phyloP scores from a whole-genome alignment of 2,329 filamentous ascomycete species.

The Colletotrichum eleusines region DNA sequence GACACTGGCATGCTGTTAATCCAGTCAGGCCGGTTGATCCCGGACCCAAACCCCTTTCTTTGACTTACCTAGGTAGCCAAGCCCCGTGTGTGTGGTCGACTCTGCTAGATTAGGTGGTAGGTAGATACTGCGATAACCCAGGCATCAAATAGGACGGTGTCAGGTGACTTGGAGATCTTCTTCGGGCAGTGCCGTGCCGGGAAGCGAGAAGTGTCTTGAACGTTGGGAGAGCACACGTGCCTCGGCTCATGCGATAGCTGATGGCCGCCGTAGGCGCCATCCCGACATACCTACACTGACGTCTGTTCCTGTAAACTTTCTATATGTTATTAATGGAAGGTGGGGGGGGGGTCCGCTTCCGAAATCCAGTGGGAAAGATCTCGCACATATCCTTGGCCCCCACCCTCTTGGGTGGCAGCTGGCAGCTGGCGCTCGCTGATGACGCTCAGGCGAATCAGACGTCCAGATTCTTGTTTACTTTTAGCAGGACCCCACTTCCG shows the following conservation, averaged over 20 bases:
- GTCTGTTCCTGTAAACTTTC: not conserved
- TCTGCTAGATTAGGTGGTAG: not conserved
- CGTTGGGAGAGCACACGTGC: not conserved
- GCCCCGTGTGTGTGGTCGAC: not conserved
- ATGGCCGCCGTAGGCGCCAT: not conserved
- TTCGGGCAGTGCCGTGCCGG: not conserved
- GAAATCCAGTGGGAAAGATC: not conserved
- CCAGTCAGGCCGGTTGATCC: not conserved
- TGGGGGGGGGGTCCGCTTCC: not conserved
- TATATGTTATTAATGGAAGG: not conserved
- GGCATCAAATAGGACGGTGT: not conserved
- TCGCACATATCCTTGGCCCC: not conserved
- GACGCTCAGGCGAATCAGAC: not conserved
- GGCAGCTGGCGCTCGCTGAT: not conserved
- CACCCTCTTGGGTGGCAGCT: not conserved
- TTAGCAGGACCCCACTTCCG: not conserved
- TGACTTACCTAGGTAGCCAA: conserved; percentile 4
- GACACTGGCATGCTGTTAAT: conserved; percentile 13
- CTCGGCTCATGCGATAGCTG: not conserved
- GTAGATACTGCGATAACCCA: not conserved
- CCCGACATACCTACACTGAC: conserved; percentile 1
- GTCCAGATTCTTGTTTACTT: not conserved
- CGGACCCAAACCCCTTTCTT: not conserved
- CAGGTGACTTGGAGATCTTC: not conserved
- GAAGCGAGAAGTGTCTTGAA: not conserved